Base-by-base conservation (phyloP, 1,284 basidiomycete species). In the Somion occarium region DNA sequence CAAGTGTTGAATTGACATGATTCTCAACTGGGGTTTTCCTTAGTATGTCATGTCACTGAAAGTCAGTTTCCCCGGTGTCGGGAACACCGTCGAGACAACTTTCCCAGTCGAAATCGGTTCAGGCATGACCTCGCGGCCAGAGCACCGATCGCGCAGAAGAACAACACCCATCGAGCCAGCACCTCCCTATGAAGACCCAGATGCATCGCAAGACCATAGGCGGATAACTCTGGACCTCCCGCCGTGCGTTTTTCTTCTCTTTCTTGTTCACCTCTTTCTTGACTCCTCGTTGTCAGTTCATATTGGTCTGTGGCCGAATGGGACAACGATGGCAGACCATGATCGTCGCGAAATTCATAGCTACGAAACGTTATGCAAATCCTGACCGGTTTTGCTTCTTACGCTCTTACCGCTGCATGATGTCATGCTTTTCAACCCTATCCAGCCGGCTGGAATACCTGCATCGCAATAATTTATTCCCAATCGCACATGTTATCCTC, bases 211-310 rank as follows among this genome's bases (percentile, higher is more conserved):
- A 34, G 43, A 44, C 3, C 42, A 44, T 7, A 49, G 50, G n/a
- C 52, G 53, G 22, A 46, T 46, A 25, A 43, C 57, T 1, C 51
- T 44, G 9, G 15, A 23, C 18, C 44, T 34, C 26, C 30, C 43
- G 23, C 24, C 23, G 43, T 44, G 7, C 9, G n/a, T 44, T 9
- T 22, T 22, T 44, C 3, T 46, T n/a, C 7, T 44, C 18, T 7
- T 44, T 42, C n/a, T 20, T 42, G 39, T 44, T n/a, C n/a, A n/a
- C n/a, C n/a, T n/a, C n/a, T n/a, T n/a, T n/a, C n/a, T n/a, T n/a
- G n/a, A n/a, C n/a, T n/a, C n/a, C n/a, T 34, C 30, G 7, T 34
- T 34, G 30, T 34, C 30, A 34, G 30, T 7, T 34, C 30, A 7
- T 34, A 34, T 34, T 34, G 30, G 30, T 7, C 30, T 34, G 15